Evolutionary conservation across 306 rosid genomes (phyloP).

Genomic region (Cucumis cinereus): DNA sequence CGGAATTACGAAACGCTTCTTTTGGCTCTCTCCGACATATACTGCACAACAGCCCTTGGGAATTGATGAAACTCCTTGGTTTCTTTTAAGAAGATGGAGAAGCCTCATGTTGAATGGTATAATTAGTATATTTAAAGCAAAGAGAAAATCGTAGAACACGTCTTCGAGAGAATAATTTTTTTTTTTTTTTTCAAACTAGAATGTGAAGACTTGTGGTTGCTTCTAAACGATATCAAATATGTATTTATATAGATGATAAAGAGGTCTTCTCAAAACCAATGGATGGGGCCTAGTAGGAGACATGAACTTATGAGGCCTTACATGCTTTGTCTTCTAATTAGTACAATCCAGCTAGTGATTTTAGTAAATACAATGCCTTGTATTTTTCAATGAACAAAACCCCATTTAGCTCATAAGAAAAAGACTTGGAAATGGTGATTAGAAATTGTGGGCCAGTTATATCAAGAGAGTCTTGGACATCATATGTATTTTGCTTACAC

Average conservation of each 20-base stretch:
- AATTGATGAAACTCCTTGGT: neutral
- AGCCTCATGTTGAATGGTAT: neutral
- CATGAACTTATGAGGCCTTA: neutral
- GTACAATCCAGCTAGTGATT: neutral
- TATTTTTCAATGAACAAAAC: neutral
- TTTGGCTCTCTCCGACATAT: conserved; percentile 30
- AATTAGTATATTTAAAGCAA: neutral
- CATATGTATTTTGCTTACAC: neutral
- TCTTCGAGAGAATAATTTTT: neutral
- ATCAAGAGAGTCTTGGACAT: neutral
- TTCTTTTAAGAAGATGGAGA: neutral
- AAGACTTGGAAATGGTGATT: neutral
- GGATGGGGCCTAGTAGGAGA: neutral
- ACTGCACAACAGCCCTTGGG: conserved; percentile 27
- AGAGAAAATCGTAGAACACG: neutral
- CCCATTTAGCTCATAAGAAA: neutral
- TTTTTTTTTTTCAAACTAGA: neutral
- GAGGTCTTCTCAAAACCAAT: neutral
- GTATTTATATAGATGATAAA: neutral
- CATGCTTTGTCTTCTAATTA: neutral
- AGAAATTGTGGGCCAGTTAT: neutral
- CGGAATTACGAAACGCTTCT: conserved; percentile 25
- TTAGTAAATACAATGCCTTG: neutral
- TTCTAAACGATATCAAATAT: neutral
- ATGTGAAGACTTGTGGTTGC: neutral